Evolutionary conservation across 352 stramenopile species (phyloP), one percentile per base, ranked within the genome.

Genomic region (Blastocystis sp.): DNA sequence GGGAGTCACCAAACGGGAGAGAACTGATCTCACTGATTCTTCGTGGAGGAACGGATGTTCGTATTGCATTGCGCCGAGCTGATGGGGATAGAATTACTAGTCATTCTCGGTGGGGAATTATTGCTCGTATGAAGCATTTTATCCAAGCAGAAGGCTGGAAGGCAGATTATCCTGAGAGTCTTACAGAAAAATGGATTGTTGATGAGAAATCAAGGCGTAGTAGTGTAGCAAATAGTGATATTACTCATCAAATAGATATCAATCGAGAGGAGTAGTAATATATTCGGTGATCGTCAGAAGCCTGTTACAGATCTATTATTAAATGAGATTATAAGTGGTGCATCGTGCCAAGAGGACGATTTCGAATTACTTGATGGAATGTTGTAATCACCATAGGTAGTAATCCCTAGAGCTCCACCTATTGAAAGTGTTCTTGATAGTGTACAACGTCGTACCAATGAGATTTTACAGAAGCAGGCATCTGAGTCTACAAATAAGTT

Each of bases 271-370:
- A 34, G 29, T 34, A 34, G 29, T 34, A 34, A 34, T 34, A 34
- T 34, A 34, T 34, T 34, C 29, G 29, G 29, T 34, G 29, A 34
- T 34, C 29, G 1, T 34, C 13, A 61, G 13, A n/a, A 61, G 1
- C 53, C 53, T 0, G 1, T 26, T 1, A 37, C 18, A 3, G n/a
- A 55, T 9, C 39, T 45, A 37, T n/a, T 77, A 23, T n/a, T 77
- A n/a, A 77, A 77, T 55, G 66, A 77, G n/a, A 77, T 77, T n/a
- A 77, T 56, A 34, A 77, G 56, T 55, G 43, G 11, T 6, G 39
- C 54, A 5, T 39, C 37, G 13, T 47, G 11, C 43, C 29, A 45
- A 8, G 43, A 34, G n/a, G 66, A 77, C 55, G 66, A 77, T 18
- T 77, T 77, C 2, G 34, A 37, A 37, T 68, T 29, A 29, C 11